These are phyloP conservation scores for Ophiosphaerella korrae DNA, from an alignment of 2,329 filamentous ascomycete species.

Conservation along the genomic window DNA sequence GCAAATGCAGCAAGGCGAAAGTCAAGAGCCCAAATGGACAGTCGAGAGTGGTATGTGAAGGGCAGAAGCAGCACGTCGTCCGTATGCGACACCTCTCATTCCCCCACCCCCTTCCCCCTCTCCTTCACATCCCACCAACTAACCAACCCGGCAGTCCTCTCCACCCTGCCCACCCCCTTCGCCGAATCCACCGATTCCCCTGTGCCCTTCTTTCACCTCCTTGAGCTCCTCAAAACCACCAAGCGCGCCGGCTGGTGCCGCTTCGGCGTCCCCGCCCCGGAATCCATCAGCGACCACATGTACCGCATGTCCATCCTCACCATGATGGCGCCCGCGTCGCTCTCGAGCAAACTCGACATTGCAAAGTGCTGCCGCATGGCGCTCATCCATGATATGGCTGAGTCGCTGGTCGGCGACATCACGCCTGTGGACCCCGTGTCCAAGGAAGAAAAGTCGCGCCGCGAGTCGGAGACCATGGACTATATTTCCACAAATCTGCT, in stretches of 20 bases:
- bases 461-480: conserved; percentile 90
- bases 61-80: conserved; percentile 25
- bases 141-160: conserved; percentile 59
- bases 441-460: conserved; percentile 86
- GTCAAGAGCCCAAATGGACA: conserved; percentile 43
- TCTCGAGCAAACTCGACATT: conserved; percentile 75
- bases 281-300: conserved; percentile 98
- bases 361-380: conserved; percentile 92
- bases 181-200: conserved; percentile 70
- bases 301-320: conserved; percentile 98
- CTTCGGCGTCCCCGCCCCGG: conserved; percentile 76
- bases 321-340: conserved; percentile 81
- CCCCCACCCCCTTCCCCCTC: not conserved
- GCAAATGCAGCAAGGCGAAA: conserved; percentile 36
- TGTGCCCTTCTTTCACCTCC: conserved; percentile 89
- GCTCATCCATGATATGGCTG: conserved; percentile 96
- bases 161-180: conserved; percentile 64
- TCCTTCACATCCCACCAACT: not conserved
- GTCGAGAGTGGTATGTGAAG: conserved; percentile 53
- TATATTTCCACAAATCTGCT: conserved; percentile 78
- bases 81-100: conserved; percentile 41
- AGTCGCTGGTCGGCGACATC: conserved; percentile 93
- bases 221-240: conserved; percentile 93
- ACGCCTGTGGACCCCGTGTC: conserved; percentile 86
- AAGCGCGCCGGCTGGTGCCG: conserved; percentile 95